Evolutionary conservation across 345 rosid genomes (phyloP).

Genomic region (Murraya paniculata): DNA sequence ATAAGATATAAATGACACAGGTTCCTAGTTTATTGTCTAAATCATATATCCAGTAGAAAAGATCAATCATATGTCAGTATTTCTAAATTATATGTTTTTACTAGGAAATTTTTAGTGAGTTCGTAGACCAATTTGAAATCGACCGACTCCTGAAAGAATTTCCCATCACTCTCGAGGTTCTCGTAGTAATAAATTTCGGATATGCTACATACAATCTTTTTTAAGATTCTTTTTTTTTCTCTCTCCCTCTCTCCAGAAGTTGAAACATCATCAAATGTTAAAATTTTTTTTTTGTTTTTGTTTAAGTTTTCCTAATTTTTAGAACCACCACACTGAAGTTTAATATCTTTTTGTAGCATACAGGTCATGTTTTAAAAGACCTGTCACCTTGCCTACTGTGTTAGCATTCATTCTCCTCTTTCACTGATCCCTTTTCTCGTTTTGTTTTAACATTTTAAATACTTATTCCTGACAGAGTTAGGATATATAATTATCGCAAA

Average conservation of each 20-base stretch:
- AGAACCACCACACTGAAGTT: no score
- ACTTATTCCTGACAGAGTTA: conserved; percentile 50
- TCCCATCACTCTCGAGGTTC: not conserved
- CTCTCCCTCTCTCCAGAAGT: not conserved
- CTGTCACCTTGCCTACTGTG: not conserved
- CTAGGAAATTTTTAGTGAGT: no score
- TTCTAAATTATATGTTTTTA: not conserved
- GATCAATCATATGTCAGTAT: not conserved
- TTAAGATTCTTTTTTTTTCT: not conserved
- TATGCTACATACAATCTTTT: not conserved
- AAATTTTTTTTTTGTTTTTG: no score
- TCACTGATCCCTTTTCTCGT: not conserved
- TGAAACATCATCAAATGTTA: not conserved
- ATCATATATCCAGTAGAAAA: not conserved
- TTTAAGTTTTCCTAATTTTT: not conserved
- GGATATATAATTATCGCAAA: conserved; percentile 79
- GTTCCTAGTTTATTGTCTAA: not conserved
- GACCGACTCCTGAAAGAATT: no score
- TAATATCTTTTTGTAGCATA: not conserved
- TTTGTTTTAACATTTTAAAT: not conserved
- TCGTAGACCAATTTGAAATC: no score
- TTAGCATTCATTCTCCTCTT: conserved; percentile 2
- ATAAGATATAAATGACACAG: not conserved
- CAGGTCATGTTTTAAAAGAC: not conserved
- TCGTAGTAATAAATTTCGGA: not conserved